Percentiles rank a stretch among this genome's conserved stretches.
These are phyloP conservation scores for Phytophthora tentaculata DNA, from an alignment of 352 stramenopile species.

Conservation along the genomic window DNA sequence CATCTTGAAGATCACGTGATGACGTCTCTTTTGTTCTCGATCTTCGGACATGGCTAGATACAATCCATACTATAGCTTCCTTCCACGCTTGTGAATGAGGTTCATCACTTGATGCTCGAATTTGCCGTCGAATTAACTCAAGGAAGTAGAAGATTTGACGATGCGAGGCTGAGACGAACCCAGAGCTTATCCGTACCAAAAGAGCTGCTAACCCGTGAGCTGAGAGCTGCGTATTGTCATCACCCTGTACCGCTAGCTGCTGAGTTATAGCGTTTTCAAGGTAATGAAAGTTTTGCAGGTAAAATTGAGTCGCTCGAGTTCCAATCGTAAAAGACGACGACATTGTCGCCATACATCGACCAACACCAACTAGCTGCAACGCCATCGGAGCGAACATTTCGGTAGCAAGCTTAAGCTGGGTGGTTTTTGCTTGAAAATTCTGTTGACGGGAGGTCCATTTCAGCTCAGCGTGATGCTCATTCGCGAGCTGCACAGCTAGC, in stretches of 20 bases:
- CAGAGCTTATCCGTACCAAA: constrained; percentile 17
- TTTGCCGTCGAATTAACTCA: constrained; percentile 6
- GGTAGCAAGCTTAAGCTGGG: background rate
- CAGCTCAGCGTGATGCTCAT: constrained; percentile 26
- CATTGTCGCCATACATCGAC: constrained; percentile 29
- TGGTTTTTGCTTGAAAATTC: constrained; percentile 9
- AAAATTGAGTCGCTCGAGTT: constrained; percentile 25
- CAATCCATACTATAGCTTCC: constrained; percentile 19
- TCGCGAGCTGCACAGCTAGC: constrained; percentile 17
- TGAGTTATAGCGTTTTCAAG: constrained; percentile 28
- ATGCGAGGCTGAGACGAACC: constrained; percentile 40
- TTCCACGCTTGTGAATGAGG: background rate
- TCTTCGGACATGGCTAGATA: constrained; percentile 3
- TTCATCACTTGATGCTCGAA: background rate
- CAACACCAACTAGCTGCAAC: constrained; percentile 22
- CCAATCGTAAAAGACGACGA: constrained; percentile 19
- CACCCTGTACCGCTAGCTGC: constrained; percentile 15
- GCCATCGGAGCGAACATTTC: constrained; percentile 2
- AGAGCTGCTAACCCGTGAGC: background rate
- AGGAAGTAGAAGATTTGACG: constrained; percentile 37
- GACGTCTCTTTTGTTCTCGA: background rate
- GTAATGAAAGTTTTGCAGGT: constrained; percentile 38
- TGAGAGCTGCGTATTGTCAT: background rate
- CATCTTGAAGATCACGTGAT: background rate
- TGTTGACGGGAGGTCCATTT: constrained; percentile 11